phyloP scores from a whole-genome alignment of 2,329 filamentous ascomycete species.

The Trichophaea hybrida region DNA sequence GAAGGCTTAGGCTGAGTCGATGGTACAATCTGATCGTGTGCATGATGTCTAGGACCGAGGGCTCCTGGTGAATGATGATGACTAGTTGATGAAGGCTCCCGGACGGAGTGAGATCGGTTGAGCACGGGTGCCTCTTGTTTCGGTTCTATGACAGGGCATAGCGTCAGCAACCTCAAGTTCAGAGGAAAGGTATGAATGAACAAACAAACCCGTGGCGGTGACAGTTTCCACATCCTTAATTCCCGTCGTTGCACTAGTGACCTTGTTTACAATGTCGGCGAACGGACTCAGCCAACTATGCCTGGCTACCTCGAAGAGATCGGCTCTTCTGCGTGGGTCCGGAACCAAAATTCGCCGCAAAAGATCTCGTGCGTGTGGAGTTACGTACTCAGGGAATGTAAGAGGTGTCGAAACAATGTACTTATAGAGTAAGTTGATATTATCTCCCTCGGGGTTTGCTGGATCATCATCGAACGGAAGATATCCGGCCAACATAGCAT shows the following conservation, averaged over 20 bases:
- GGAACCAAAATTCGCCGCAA: slow-evolving; percentile 86
- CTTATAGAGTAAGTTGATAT: slow-evolving; percentile 97
- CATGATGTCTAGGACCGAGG: slow-evolving; percentile 34
- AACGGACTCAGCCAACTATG: slow-evolving; percentile 98
- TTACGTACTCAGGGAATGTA: slow-evolving; percentile 97
- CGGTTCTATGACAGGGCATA: slow-evolving; percentile 11
- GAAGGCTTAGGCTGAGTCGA: slow-evolving; percentile 47
- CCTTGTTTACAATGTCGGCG: slow-evolving; percentile 89
- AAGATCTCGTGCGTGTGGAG: slow-evolving; percentile 85
- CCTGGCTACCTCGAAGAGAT: slow-evolving; percentile 90
- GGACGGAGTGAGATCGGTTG: slow-evolving; percentile 53
- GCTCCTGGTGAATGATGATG: slow-evolving; percentile 37
- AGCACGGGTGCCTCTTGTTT: slow-evolving; percentile 22
- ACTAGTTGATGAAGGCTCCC: slow-evolving; percentile 52
- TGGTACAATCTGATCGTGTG: slow-evolving; percentile 33
- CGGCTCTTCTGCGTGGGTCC: slow-evolving; percentile 84
- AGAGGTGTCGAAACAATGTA: slow-evolving; percentile 96
- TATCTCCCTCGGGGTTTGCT: slow-evolving; percentile 94
- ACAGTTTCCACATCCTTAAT: slow-evolving; percentile 72
- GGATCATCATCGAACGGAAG: slow-evolving; percentile 96
- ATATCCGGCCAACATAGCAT: slow-evolving; percentile 96
- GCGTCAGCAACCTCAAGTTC: neutral
- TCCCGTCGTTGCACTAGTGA: slow-evolving; percentile 87
- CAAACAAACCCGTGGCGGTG: slow-evolving; percentile 43
- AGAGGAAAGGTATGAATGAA: slow-evolving; percentile 6